These are phyloP conservation scores for Curvularia lunata DNA, from an alignment of 2,329 filamentous ascomycete species.

Conservation along the genomic window DNA sequence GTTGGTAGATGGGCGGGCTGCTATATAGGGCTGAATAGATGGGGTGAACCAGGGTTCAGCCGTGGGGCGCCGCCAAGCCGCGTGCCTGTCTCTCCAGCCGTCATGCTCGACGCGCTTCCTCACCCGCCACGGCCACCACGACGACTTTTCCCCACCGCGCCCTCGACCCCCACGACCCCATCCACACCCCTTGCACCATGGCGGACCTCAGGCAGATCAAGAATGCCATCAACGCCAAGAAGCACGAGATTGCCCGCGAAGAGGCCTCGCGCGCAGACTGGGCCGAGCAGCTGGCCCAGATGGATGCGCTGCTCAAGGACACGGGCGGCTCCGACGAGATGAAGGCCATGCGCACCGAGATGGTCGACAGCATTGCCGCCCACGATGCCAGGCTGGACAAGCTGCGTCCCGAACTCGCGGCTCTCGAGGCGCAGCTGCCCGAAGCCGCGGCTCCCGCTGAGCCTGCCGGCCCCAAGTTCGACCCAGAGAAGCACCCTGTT, in stretches of 20 bases:
- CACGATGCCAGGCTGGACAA: constrained; percentile 73
- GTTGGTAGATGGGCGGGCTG: no score
- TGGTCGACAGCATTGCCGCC: constrained; percentile 80
- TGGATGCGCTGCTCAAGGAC: constrained; percentile 77
- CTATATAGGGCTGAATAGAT: constrained; percentile 22
- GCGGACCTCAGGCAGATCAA: constrained; percentile 38
- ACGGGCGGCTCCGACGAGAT: constrained; percentile 83
- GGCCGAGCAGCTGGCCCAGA: constrained; percentile 55
- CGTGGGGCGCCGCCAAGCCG: constrained; percentile 22
- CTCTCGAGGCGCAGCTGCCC: constrained; percentile 55
- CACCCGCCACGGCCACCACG: constrained; percentile 12
- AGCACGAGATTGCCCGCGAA: constrained; percentile 29
- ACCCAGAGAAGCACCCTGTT: constrained; percentile 79
- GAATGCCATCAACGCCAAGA: constrained; percentile 35
- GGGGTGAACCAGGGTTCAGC: constrained; percentile 14
- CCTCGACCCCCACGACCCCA: neutral
- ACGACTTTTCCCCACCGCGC: neutral
- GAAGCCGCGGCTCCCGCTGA: constrained; percentile 38
- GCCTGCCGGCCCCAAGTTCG: constrained; percentile 66
- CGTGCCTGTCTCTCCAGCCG: constrained; percentile 16
- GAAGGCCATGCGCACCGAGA: constrained; percentile 78
- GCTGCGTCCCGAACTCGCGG: constrained; percentile 69
- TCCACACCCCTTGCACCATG: constrained; percentile 21
- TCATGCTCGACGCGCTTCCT: constrained; percentile 22
- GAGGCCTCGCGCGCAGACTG: constrained; percentile 33